A percentile compares a stretch with the other conserved stretches of the same genome.
phyloP scores from a whole-genome alignment of 2,329 filamentous ascomycete species.

The Plectosphaerella plurivora region DNA sequence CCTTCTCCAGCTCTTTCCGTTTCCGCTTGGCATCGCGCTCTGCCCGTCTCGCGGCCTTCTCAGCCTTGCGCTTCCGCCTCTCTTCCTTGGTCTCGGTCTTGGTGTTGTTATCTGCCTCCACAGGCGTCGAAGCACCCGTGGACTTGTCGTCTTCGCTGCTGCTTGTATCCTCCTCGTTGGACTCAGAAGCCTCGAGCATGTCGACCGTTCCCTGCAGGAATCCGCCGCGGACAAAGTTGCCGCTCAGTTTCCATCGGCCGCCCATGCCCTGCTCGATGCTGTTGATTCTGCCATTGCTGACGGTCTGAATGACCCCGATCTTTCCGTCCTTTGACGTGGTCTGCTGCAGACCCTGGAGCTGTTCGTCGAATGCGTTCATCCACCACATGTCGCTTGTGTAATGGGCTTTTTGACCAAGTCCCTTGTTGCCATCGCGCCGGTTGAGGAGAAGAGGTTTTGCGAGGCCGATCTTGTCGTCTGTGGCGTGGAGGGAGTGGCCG shows the following conservation, averaged over 20 bases:
- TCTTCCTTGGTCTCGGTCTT: conserved; percentile 19
- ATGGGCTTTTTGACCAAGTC: conserved; percentile 72
- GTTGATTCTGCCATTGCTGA: conserved; percentile 50
- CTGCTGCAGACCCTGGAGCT: conserved; percentile 73
- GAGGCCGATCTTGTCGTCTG: conserved; percentile 68
- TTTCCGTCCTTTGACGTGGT: conserved; percentile 51
- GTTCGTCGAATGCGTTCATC: conserved; percentile 90
- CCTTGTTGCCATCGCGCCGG: conserved; percentile 75
- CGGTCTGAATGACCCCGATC: conserved; percentile 52
- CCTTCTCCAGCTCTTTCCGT: conserved; percentile 19
- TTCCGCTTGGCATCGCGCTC: conserved; percentile 27
- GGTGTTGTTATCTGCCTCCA: conserved; percentile 15
- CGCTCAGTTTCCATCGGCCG: conserved; percentile 66
- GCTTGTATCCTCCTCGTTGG: neutral
- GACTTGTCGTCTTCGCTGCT: conserved; percentile 11
- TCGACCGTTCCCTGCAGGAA: conserved; percentile 66
- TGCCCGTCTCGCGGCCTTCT: conserved; percentile 28
- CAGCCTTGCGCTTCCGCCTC: conserved; percentile 20
- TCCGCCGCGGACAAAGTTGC: conserved; percentile 80
- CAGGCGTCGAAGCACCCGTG: conserved; percentile 9
- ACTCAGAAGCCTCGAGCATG: conserved; percentile 1
- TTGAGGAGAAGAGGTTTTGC: conserved; percentile 78
- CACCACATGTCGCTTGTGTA: conserved; percentile 85
- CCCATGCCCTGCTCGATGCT: conserved; percentile 49
- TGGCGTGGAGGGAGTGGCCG: conserved; percentile 81